Conservation (phyloP, 768 basidiomycete genomes). For the Arthromyces matolae region DNA sequence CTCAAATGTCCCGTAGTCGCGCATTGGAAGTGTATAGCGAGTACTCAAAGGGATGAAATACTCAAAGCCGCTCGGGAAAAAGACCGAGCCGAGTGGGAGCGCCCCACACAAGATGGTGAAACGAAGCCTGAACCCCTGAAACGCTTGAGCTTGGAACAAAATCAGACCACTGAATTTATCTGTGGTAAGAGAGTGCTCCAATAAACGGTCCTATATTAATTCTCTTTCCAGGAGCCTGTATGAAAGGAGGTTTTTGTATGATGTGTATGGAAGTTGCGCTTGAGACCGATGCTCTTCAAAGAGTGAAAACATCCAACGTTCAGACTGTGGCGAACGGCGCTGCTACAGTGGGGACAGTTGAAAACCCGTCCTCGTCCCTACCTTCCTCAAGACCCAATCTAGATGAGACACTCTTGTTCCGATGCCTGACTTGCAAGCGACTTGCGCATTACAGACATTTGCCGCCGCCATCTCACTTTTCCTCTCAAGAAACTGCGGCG, state of each 20-base stretch:
- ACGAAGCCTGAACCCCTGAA: conserved; percentile 34
- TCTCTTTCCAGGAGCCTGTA: conserved; percentile 46
- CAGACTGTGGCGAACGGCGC: conserved; percentile 13
- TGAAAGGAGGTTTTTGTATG: conserved; percentile 77
- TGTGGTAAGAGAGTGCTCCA: conserved; percentile 48
- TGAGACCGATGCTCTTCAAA: conserved; percentile 31
- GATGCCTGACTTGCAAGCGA: conserved; percentile 82
- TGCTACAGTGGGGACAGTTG: conserved; percentile 28
- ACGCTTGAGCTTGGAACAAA: conserved; percentile 40
- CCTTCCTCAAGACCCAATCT: background rate
- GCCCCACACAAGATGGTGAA: conserved; percentile 21
- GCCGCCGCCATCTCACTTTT: conserved; percentile 38
- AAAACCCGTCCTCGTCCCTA: background rate
- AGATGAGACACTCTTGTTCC: conserved; percentile 49
- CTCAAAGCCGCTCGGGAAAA: conserved; percentile 56
- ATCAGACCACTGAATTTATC: conserved; percentile 75
- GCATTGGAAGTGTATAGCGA: conserved; percentile 75
- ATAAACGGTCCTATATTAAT: background rate
- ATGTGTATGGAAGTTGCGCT: conserved; percentile 60
- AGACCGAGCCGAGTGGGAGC: conserved; percentile 41
- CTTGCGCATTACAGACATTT: conserved; percentile 80
- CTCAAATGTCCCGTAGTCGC: conserved; percentile 72
- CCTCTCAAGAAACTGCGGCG: conserved; percentile 28
- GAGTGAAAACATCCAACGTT: background rate
- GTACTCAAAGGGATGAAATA: conserved; percentile 67